A percentile compares a stretch with the other conserved stretches of the same genome.
Conservation (phyloP, 2,329 filamentous ascomycete genomes). For the Zasmidium angulare region DNA sequence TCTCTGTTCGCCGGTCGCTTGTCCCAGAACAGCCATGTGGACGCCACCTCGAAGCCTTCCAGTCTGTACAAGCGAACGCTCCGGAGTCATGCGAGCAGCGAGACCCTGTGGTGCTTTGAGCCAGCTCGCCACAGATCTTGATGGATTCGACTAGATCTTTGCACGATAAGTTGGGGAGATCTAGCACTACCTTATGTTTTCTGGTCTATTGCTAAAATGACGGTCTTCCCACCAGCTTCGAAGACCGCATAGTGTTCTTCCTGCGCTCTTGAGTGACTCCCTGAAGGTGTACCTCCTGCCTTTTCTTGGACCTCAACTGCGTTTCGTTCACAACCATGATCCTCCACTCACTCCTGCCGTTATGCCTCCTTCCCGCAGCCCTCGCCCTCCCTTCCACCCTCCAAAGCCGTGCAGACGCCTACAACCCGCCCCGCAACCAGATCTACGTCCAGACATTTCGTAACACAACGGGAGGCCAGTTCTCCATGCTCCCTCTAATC, state of each 20-base stretch:
- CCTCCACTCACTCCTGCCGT: background rate
- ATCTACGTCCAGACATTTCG: constrained; percentile 32
- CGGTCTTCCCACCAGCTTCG: no score
- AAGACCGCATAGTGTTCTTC: no score
- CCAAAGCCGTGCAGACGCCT: constrained; percentile 11
- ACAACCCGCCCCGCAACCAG: constrained; percentile 20
- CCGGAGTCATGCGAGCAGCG: background rate
- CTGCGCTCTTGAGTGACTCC: no score
- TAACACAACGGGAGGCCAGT: constrained; percentile 20
- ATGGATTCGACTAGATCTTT: background rate
- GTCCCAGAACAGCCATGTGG: background rate
- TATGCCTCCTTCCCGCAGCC: background rate
- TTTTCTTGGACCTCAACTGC: no score
- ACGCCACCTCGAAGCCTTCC: no score
- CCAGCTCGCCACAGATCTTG: background rate
- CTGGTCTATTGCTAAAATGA: no score
- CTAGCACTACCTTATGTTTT: no score
- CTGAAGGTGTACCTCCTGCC: no score
- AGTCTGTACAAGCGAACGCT: background rate
- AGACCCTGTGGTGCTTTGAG: no score
- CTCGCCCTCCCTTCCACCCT: background rate
- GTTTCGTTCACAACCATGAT: no score
- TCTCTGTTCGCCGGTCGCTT: background rate
- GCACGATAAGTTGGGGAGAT: background rate
- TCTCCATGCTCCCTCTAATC: constrained; percentile 30